Evolutionary conservation across 2,329 filamentous ascomycete genomes (phyloP).

Genomic region (Fusarium sp.): DNA sequence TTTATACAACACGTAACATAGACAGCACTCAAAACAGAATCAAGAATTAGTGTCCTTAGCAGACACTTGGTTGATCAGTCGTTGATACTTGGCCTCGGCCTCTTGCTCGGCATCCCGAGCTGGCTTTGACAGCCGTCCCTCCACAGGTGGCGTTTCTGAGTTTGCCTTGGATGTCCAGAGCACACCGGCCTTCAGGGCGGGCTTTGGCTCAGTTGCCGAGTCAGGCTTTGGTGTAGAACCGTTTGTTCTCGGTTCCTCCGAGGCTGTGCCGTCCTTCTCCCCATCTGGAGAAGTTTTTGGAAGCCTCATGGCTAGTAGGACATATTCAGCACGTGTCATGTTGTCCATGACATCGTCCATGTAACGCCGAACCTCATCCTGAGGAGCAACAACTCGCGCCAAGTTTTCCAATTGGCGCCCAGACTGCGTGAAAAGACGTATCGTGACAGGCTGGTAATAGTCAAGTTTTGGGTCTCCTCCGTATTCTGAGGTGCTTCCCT

Average conservation of each 20-base stretch:
- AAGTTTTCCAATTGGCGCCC: conserved; percentile 73
- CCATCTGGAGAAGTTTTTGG: conserved; percentile 59
- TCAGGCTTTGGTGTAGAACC: conserved; percentile 52
- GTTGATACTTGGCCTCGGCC: conserved; percentile 55
- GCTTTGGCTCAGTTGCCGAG: conserved; percentile 44
- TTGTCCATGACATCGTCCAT: conserved; percentile 81
- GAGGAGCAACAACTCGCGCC: conserved; percentile 72
- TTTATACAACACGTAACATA: conserved; percentile 28
- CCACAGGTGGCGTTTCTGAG: conserved; percentile 36
- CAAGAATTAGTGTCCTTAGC: conserved; percentile 52
- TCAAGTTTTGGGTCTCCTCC: conserved; percentile 74
- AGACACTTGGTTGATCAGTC: conserved; percentile 56
- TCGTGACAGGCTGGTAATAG: conserved; percentile 82
- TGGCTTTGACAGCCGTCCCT: conserved; percentile 43
- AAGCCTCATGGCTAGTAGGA: conserved; percentile 76
- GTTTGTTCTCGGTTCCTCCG: conserved; percentile 53
- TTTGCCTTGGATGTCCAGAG: conserved; percentile 55
- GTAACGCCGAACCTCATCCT: conserved; percentile 74
- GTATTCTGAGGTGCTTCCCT: conserved; percentile 77
- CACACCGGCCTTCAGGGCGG: conserved; percentile 51
- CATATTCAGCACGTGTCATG: conserved; percentile 77
- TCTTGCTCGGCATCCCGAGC: conserved; percentile 55
- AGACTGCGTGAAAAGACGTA: conserved; percentile 69
- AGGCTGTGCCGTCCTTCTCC: conserved; percentile 49
- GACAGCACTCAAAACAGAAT: neutral